Evolutionary conservation across 345 rosid species (phyloP).

Genomic region (Eutrema heterophyllum): DNA sequence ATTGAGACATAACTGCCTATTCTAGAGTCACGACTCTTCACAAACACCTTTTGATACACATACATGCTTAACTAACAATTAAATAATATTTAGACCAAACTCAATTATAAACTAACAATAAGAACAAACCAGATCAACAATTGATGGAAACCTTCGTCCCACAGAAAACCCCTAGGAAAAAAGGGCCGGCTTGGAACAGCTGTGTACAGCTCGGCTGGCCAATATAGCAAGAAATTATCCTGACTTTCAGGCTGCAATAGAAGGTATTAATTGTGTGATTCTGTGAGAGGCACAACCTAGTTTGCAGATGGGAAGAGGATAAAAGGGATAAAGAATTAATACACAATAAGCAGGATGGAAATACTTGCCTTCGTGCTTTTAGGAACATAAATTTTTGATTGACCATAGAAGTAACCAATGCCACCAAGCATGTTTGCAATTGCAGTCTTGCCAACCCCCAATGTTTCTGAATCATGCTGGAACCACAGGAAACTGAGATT

Average conservation of each 20-base stretch:
- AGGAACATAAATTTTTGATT: conserved; percentile 67
- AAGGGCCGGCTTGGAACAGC: conserved; percentile 98
- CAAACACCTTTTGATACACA: too few species aligned
- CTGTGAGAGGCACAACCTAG: conserved; percentile 15
- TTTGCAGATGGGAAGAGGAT: neutral
- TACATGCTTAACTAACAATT: too few species aligned
- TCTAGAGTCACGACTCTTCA: too few species aligned
- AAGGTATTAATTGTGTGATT: conserved; percentile 33
- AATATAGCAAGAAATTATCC: conserved; percentile 60
- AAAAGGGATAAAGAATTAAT: neutral
- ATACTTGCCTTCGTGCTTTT: conserved; percentile 52
- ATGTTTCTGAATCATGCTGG: conserved; percentile 69
- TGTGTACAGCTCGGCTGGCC: conserved; percentile 98
- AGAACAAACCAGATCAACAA: conserved; percentile 77
- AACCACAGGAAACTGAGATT: conserved; percentile 22
- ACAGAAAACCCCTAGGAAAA: conserved; percentile 94
- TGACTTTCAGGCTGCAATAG: conserved; percentile 52
- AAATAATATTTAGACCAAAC: too few species aligned
- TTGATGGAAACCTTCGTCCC: conserved; percentile 99
- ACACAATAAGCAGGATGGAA: conserved; percentile 11
- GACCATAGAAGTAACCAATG: conserved; percentile 94
- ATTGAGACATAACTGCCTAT: too few species aligned
- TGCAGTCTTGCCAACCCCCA: conserved; percentile 76
- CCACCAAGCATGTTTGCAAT: conserved; percentile 91
- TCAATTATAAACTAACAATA: too few species aligned